Base-by-base conservation (phyloP, 176 grass and related monocot genomes). In the Aechmea fasciata region DNA sequence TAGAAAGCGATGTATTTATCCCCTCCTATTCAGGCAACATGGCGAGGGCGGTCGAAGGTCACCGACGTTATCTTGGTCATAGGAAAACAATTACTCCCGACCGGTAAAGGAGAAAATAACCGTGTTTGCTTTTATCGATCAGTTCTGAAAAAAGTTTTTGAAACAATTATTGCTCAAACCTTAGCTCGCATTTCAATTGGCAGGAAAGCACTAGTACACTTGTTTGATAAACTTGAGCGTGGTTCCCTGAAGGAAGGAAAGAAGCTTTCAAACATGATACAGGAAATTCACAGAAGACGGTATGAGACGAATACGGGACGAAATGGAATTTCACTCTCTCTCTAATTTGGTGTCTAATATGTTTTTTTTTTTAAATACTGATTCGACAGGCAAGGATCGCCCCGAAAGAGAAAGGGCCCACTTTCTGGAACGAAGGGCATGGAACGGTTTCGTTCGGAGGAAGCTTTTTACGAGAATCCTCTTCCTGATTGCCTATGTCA, bases 401-500 rank as follows among this genome's bases (percentile, higher is more conserved):
- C 94, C 4, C 74, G 89, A 53, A 99, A 87, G 69, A 75, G 94
- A 74, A 93, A 86, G 61, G 94, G 94, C 48, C 87, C 89, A 13
- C 22, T 99, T 11, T 65, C 89, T 1, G 89, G 94, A 51, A 99
- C 89, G 41, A 99, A 72, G 67, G 89, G 94, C 63, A 90, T 72
- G 48, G 87, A 90, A 0, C 85, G 94, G 79, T 93, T 93, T 72
- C 75, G 89, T 14, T 93, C 89, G 5, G 94, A 99, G 65, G 94
- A 99, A 84, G 89, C 80, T 63, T 99, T 99, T 80, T 99, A 99
- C 52, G 89, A 99, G 89, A 99, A 99, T 80, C 87, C 94, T 82
- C 78, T 99, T 68, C 94, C 89, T 0, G 94, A 99, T 65, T 99
- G 94, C 71, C 57, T 99, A 10, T 99, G 94, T 69, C 84, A 88